phyloP scores from a whole-genome alignment of 768 basidiomycete species.

The Polyporus arcularius region DNA sequence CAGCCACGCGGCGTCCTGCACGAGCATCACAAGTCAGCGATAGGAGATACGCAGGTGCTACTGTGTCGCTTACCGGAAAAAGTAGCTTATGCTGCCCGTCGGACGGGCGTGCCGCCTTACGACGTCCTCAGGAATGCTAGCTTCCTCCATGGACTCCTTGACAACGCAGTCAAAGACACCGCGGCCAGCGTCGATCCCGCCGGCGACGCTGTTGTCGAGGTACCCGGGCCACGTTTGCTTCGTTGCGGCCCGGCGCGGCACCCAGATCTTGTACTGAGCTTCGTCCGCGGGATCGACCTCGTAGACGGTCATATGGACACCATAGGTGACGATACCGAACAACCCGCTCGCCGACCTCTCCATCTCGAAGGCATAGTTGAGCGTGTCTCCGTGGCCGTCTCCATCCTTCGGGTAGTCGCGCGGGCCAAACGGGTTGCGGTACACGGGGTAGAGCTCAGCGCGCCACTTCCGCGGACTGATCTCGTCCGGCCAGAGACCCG shows the following conservation, averaged over 20 bases:
- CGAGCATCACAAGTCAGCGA: background rate
- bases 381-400: slow-evolving; percentile 17
- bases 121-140: slow-evolving; percentile 70
- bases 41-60: background rate
- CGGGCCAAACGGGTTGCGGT: slow-evolving; percentile 65
- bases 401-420: slow-evolving; percentile 40
- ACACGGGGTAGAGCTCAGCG: slow-evolving; percentile 79
- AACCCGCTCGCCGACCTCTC: slow-evolving; percentile 87
- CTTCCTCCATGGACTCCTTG: slow-evolving; percentile 95
- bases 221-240: slow-evolving; percentile 92
- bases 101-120: slow-evolving; percentile 58
- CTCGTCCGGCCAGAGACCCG: slow-evolving; percentile 57
- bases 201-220: slow-evolving; percentile 90
- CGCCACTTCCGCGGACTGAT: slow-evolving; percentile 85
- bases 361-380: slow-evolving; percentile 82
- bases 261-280: slow-evolving; percentile 66
- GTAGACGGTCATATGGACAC: slow-evolving; percentile 87
- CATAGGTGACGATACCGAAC: slow-evolving; percentile 90
- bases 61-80: slow-evolving; percentile 54
- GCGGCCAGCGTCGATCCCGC: slow-evolving; percentile 86
- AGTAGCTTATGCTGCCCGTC: slow-evolving; percentile 80
- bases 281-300: slow-evolving; percentile 41
- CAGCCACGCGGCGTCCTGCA: slow-evolving; percentile 65
- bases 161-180: slow-evolving; percentile 70
- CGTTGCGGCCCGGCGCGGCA: slow-evolving; percentile 79